Percentiles rank a stretch among this genome's conserved stretches.
phyloP scores from a whole-genome alignment of 179 eudicot species.

The Heliamphora pulchella region DNA sequence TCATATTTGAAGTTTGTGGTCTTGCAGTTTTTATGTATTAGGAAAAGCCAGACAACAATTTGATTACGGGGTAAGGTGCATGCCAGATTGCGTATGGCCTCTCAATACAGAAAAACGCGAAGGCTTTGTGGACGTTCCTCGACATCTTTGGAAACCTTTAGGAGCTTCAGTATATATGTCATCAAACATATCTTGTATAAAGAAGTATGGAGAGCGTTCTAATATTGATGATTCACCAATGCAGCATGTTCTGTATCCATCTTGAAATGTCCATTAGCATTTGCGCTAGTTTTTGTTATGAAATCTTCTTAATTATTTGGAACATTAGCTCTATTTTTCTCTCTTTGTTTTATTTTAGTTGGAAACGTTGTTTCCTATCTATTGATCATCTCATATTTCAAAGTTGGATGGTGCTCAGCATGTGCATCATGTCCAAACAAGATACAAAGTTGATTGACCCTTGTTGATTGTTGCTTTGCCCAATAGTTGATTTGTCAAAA shows the following conservation, averaged over 20 bases:
- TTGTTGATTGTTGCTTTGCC: not conserved
- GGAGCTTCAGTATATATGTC: conserved; percentile 33
- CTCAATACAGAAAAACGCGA: conserved; percentile 18
- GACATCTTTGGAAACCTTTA: conserved; percentile 36
- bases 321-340: not conserved
- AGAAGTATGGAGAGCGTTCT: conserved; percentile 30
- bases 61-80: conserved; percentile 26
- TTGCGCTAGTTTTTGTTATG: not conserved
- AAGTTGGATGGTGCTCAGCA: not conserved
- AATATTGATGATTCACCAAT: conserved; percentile 23
- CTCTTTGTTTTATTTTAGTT: not conserved
- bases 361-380: not conserved
- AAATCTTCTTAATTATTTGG: not conserved
- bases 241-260: conserved; percentile 71
- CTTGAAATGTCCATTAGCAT: conserved; percentile 1
- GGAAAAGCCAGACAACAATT: conserved; percentile 36
- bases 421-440: not conserved
- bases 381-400: not conserved
- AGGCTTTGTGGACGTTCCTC: conserved; percentile 26
- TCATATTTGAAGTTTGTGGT: conserved; percentile 13
- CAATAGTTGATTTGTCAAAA: too few species aligned
- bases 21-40: conserved; percentile 49
- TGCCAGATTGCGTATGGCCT: conserved; percentile 55
- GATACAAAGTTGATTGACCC: not conserved
- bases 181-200: conserved; percentile 59